Evolutionary conservation across 192 early-diverging fungal genomes (phyloP), one percentile per base, ranked within the genome.

Genomic region (Coemansia sp.): DNA sequence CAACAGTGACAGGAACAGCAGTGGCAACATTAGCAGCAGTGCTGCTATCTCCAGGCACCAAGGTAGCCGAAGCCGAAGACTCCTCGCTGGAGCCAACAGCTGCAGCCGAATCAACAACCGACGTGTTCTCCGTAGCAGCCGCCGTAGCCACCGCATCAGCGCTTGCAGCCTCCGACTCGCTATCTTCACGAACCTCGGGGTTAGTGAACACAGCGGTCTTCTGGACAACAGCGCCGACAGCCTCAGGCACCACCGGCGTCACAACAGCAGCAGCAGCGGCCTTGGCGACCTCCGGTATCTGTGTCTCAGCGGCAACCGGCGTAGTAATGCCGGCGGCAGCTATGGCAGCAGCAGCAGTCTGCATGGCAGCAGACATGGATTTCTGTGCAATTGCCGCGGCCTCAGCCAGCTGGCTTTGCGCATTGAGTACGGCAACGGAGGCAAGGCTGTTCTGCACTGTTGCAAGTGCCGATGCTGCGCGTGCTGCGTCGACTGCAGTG

Each of bases 381-480:
- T 52, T 58, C 57, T 66, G 56, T 1, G 64, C 64, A 51, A 66
- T 14, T 0, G 34, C 23, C 14, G 64, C 64, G 34, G 64, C 64
- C 11, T 23, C 49, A 18, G 64, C 64, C 50, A 66, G 35, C 25
- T 56, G 59, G 30, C 42, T 66, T 34, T 53, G 56, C 4, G 64
- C 64, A 18, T 22, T 57, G 3, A 51, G 30, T 0, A 58, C 36
- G 29, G 57, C 64, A 1, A 57, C 46, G 7, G 64, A 66, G 3
- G 57, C 57, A 29, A 56, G 18, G 57, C 50, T 55, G 58, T 51
- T 66, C 48, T 66, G 64, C 0, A 25, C 35, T 27, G 24, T 35
- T 9, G 22, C 22, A 0, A 34, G 29, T 3, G 55, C 30, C 2
- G 55, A 56, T 13, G 27, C 62, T 30, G 39, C 19, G 25, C 47